Base-by-base conservation (phyloP, 2,329 filamentous ascomycete species). In the Penicillium corylophilum region DNA sequence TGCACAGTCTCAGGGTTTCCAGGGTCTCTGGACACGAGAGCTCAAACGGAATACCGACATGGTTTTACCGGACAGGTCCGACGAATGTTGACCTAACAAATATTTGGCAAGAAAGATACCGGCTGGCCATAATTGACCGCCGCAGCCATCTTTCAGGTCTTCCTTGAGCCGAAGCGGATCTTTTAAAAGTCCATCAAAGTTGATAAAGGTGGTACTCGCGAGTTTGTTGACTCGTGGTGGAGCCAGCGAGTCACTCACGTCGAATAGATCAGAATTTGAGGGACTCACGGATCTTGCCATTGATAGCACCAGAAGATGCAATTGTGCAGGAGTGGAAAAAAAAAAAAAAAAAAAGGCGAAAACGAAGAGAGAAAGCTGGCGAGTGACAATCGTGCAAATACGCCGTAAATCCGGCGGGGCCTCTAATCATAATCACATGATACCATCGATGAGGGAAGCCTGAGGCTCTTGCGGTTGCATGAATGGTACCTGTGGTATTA, bases 61-160 rank as follows among this genome's bases (percentile, higher is more conserved):
- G 72, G 83, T 82, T 58, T 88, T 86, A 51, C 82, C 77, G 51
- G 72, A 73, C 57, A 95, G 71, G 59, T 82, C 76, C n/a, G 81
- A 74, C 56, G 76, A 77, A 62, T 89, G 88, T 66, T 86, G 86
- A 46, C 86, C 82, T 53, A 97, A 79, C 80, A 97, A 82, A 69
- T 97, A 95, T 71, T 87, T 90, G 18, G 88, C 83, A 47, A 99
- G 78, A 15, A 94, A 83, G 84, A 95, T 88, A 10, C 94, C 94
- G 0, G 93, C 93, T 3, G 92, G 93, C 94, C 94, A 97, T 10
- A 95, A 81, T 73, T 95, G 89, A 2, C 94, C 94, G 44, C 94
- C 94, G 71, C 94, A 97, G 54, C 94, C 94, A 57, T 89, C 84
- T 51, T 83, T 84, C 43, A 96, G 81, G 71, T 97, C 92, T 71